Percentiles rank a stretch among this genome's conserved stretches.
These are phyloP conservation scores for Candida loeiensis DNA, from an alignment of 805 yeast species.

Conservation along the genomic window DNA sequence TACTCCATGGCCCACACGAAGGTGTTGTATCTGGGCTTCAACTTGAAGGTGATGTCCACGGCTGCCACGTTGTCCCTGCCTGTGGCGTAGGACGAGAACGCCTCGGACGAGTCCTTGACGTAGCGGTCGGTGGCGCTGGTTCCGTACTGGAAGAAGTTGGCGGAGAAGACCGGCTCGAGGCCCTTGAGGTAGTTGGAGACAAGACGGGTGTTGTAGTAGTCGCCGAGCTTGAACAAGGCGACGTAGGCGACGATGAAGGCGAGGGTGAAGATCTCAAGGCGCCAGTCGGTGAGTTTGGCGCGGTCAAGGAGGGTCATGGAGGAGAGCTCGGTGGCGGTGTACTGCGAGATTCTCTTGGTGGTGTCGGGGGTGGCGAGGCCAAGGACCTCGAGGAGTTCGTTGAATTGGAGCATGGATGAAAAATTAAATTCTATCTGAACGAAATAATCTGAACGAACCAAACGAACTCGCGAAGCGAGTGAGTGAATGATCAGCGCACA, in stretches of 20 bases:
- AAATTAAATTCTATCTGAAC: neutral
- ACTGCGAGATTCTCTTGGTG: constrained; percentile 18
- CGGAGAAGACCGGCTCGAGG: constrained; percentile 49
- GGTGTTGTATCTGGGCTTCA: constrained; percentile 78
- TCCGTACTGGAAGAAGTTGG: constrained; percentile 80
- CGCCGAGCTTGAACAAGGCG: constrained; percentile 56
- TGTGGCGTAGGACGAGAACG: constrained; percentile 73
- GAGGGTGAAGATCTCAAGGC: constrained; percentile 59
- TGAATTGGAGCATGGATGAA: constrained; percentile 2
- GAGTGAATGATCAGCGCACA: neutral
- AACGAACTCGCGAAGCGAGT: neutral
- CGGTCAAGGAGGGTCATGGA: constrained; percentile 59
- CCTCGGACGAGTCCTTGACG: constrained; percentile 60
- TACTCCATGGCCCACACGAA: constrained; percentile 64
- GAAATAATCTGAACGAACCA: neutral
- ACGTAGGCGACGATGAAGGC: constrained; percentile 49
- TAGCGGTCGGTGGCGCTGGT: constrained; percentile 37
- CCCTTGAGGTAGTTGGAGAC: constrained; percentile 54
- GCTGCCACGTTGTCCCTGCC: constrained; percentile 79
- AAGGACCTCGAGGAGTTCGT: constrained; percentile 5
- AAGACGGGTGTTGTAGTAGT: constrained; percentile 49
- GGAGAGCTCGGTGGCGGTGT: constrained; percentile 52
- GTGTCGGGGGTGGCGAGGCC: neutral
- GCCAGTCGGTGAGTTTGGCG: constrained; percentile 66
- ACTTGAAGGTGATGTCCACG: constrained; percentile 55